Evolutionary conservation across 768 basidiomycete genomes (phyloP), one percentile per base, ranked within the genome.

Genomic region (Mycena haematopus): DNA sequence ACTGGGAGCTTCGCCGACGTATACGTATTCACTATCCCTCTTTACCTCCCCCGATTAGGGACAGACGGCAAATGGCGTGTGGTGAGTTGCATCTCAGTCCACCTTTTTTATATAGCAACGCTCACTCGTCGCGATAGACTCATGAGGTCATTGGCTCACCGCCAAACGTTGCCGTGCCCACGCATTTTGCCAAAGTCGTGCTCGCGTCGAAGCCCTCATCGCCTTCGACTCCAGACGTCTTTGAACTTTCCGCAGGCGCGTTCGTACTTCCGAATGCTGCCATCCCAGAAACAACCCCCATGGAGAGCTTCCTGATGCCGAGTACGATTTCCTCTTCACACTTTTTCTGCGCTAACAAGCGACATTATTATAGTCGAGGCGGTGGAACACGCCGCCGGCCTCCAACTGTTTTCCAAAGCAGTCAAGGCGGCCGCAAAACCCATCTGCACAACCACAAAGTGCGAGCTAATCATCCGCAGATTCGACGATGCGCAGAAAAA

Each of bases 171-270:
- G 82, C 92, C 52, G 97, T 99, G 19, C 97, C 97, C 1, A 99
- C 97, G 6, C 97, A 99, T 73, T 99, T 99, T 73, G 96, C 96
- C 33, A 99, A 99, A 75, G 96, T 98, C 33, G 88, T 98, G 24
- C 80, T 98, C 54, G 83, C 91, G 2, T 83, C 92, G 0, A 85
- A 84, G 65, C 90, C 93, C 0, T 80, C 85, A 25, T 93, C 91
- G 1, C 90, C 92, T 11, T 83, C 84, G 36, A 89, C 83, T 0
- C 92, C 87, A 7, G 79, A 91, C 56, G 73, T 88, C 15, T 80
- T 82, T 6, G 95, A 99, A 68, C 80, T 96, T 46, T 86, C 92
- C 0, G 86, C 91, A 3, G 97, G 96, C 14, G 97, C 96, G 13
- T 99, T 99, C 73, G 93, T 99, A 7, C 83, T 99, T 14, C 97